Conservation (phyloP, 768 basidiomycete genomes). For the Lactarius psammicola region DNA sequence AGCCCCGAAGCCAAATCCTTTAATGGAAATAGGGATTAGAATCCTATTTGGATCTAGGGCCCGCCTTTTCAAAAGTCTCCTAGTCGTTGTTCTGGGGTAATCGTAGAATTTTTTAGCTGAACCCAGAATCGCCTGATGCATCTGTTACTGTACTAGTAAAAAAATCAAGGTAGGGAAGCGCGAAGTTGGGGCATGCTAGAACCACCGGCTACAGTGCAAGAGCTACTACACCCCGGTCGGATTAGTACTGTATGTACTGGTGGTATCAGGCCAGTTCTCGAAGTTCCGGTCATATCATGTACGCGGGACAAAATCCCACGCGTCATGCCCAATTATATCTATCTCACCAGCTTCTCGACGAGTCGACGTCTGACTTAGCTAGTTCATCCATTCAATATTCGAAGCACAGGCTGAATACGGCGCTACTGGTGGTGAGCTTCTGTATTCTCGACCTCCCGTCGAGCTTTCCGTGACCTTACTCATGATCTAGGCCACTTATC, state of each 20-base stretch:
- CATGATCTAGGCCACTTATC: background rate
- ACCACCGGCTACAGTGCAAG: background rate
- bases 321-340: background rate
- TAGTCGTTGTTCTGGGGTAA: background rate
- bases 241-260: background rate
- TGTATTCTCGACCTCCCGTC: background rate
- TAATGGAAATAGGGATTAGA: background rate
- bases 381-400: background rate
- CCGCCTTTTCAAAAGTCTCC: background rate
- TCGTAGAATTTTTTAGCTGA: background rate
- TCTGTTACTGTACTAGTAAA: background rate
- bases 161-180: background rate
- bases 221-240: background rate
- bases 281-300: background rate
- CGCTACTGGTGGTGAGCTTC: background rate
- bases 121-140: background rate
- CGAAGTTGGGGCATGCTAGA: constrained; percentile 1
- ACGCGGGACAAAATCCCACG: background rate
- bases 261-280: background rate
- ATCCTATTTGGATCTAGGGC: background rate
- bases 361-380: background rate
- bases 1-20: background rate
- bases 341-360: background rate
- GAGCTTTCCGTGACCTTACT: background rate
- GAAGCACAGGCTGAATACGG: background rate